Evolutionary conservation across 2,329 filamentous ascomycete genomes (phyloP), one percentile per base, ranked within the genome.

Genomic region (Pseudogymnoascus sp.): DNA sequence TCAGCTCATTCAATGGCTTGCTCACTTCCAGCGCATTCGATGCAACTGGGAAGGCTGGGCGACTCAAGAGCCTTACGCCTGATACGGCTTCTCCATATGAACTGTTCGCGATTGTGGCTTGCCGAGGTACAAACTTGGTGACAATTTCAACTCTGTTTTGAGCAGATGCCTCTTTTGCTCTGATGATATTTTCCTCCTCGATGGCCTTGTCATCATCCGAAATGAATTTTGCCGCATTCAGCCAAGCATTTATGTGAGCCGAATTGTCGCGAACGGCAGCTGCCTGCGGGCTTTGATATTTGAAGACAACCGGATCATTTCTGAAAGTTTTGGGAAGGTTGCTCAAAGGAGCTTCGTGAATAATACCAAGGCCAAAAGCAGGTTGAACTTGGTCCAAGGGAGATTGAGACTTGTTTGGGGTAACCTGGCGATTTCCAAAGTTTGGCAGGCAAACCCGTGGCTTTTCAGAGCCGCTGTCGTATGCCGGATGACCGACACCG

Each of bases 371-470:
- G 28, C 50, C 50, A 14, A 56, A 2, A 2, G 50, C n/a, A 56
- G 50, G 14, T 21, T 33, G 50, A 3, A 14, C 50, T 28, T 18
- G 28, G 5, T 16, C 28, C 28, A 33, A 33, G 28, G 28, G 50
- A 12, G 28, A 33, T 56, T 11, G n/a, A 56, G 28, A 5, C 16
- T 56, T 56, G 2, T 18, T 56, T 33, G 28, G 16, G 3, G n/a
- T 35, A 21, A 10, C 8, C 11, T 56, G 50, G 12, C 50, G 28
- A 14, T 33, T 56, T 56, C 50, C 28, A 18, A 56, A 14, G 25
- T 56, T 33, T 56, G 50, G 50, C 28, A 56, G n/a, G 50, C 50
- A 56, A 35, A 56, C 50, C 16, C 50, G 28, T 35, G 50, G 50
- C 28, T 56, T 56, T 7, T 56, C 50, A 18, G n/a, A 56, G 5